phyloP scores from a whole-genome alignment of 345 rosid genomes.

The Eucalyptus regnans region DNA sequence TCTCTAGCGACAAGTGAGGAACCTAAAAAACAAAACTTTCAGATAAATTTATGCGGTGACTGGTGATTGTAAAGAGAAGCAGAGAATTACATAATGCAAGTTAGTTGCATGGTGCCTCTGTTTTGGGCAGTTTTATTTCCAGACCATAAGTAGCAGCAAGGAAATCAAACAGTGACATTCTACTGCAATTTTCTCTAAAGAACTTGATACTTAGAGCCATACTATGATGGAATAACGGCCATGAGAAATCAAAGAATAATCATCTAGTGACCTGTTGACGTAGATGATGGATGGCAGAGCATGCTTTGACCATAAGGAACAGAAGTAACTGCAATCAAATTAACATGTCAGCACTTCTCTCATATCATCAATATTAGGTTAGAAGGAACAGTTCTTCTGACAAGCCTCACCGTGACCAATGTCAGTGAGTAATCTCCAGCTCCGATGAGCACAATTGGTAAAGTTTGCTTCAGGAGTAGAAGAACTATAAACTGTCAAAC shows the following conservation, averaged over 20 bases:
- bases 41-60: background rate
- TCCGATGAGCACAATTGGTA: slow-evolving; percentile 48
- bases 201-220: background rate
- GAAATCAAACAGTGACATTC: background rate
- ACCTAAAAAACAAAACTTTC: background rate
- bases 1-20: background rate
- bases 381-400: background rate
- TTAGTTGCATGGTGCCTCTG: background rate
- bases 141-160: background rate
- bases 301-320: slow-evolving; percentile 41
- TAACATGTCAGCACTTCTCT: background rate
- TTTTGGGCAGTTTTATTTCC: background rate
- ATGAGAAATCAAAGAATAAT: background rate
- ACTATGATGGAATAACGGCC: background rate
- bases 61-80: background rate
- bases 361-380: background rate
- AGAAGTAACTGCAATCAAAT: slow-evolving; percentile 32
- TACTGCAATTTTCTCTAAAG: background rate
- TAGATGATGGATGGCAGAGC: slow-evolving; percentile 30
- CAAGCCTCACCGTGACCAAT: slow-evolving; percentile 36
- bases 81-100: background rate
- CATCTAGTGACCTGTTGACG: slow-evolving; percentile 25
- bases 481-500: slow-evolving; percentile 56
- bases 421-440: slow-evolving; percentile 43
- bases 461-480: slow-evolving; percentile 57